Evolutionary conservation across 345 rosid genomes (phyloP).

Genomic region (Firmiana major): DNA sequence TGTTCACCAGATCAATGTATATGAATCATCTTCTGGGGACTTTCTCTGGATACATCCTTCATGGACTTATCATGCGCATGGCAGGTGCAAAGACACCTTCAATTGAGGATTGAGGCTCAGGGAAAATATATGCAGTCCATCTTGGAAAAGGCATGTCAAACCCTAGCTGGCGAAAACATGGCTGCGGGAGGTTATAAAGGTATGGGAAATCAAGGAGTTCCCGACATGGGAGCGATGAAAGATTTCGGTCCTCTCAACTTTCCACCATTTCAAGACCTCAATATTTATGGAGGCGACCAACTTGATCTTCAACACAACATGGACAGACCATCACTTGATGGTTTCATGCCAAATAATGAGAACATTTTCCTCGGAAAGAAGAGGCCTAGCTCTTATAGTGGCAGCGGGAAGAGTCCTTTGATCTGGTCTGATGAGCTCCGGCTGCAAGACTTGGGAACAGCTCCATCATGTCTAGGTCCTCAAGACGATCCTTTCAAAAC

Average conservation of each 20-base stretch:
- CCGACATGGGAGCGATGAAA: conserved; percentile 37
- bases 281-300: conserved; percentile 65
- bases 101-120: conserved; percentile 96
- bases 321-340: conserved; percentile 52
- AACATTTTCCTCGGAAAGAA: conserved; percentile 63
- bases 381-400: conserved; percentile 51
- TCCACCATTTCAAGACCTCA: conserved; percentile 90
- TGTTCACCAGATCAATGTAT: not conserved
- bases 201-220: conserved; percentile 44
- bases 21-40: not conserved
- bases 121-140: conserved; percentile 98
- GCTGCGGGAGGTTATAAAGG: conserved; percentile 50
- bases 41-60: not conserved
- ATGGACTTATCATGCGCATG: conserved; percentile 2
- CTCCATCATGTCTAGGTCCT: conserved; percentile 33
- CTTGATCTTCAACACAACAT: conserved; percentile 58
- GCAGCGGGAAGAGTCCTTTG: conserved; percentile 66
- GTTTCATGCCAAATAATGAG: conserved; percentile 40
- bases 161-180: conserved; percentile 73
- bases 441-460: conserved; percentile 44
- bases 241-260: conserved; percentile 57
- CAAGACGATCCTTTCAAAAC: conserved; percentile 39
- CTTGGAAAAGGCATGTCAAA: conserved; percentile 91
- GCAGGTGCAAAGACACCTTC: conserved; percentile 96
- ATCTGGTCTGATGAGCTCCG: conserved; percentile 82